Evolutionary conservation across 768 basidiomycete species (phyloP), one percentile per base, ranked within the genome.

Genomic region (Termitomyces heimii): DNA sequence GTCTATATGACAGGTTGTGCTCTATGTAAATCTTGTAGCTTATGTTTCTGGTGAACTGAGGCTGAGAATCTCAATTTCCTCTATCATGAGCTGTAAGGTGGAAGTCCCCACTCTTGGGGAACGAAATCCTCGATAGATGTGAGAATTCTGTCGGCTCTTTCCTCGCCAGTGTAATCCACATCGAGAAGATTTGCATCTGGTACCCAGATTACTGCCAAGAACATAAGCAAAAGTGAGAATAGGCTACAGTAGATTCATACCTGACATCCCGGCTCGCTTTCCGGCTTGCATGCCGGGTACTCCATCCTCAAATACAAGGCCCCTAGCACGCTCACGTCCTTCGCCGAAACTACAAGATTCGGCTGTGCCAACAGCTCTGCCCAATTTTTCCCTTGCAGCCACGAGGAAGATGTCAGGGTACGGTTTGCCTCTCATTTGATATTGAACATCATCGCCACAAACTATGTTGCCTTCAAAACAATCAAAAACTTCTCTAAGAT

Each of bases 71-170:
- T n/a, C 7, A 18, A 29, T 12, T 32, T 47, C 18, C 16, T 26
- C 31, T 42, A 18, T 31, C 34, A 57, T 37, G 31, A 35, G 12
- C 35, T 7, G 39, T 87, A 93, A 12, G 88, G 79, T 20, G 92
- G 92, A 29, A 94, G 73, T 2, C 90, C 92, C 89, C 90, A 94
- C 42, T 86, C 75, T 60, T 90, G 86, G 0, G 92, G 91, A n/a
- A 75, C 73, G 62, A 95, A 94, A 5, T 86, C 79, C 60, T 86
- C 83, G 14, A 94, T 66, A 5, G 88, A 85, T 43, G 63, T 66
- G 6, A 93, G 66, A 1, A 77, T 78, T 63, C 82, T 77, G 63
- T 92, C 85, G 12, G 88, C 78, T 62, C 64, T 70, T 68, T 85
- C 79, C n/a, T 71, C 63, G 12, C 74, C 78, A 43, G 72, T 57